Percentiles rank a stretch among this genome's conserved stretches.
Evolutionary conservation across 352 stramenopile species (phyloP).

Genomic region (Phytophthora sp.): DNA sequence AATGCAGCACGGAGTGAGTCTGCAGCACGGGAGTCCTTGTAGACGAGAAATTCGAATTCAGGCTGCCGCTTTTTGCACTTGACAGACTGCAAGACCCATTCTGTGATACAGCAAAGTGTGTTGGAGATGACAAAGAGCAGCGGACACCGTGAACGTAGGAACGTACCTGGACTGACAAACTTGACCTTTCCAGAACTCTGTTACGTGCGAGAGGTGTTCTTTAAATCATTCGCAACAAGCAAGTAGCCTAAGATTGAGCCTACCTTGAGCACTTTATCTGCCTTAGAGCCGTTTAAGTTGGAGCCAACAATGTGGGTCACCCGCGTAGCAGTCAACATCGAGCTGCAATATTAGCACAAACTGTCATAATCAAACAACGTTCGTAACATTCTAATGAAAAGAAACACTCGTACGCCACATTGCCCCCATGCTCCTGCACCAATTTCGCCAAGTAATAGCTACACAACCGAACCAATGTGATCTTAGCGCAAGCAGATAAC

Average conservation of each 20-base stretch:
- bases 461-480: slow-evolving; percentile 1
- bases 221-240: slow-evolving; percentile 2
- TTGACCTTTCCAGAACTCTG: slow-evolving; percentile 67
- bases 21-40: slow-evolving; percentile 53
- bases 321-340: slow-evolving; percentile 46
- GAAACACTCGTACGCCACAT: slow-evolving; percentile 56
- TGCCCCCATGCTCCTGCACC: slow-evolving; percentile 76
- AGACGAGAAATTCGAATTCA: slow-evolving; percentile 78
- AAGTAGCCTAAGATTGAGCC: not conserved
- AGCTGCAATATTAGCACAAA: slow-evolving; percentile 32
- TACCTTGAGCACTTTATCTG: slow-evolving; percentile 77
- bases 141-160: not conserved
- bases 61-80: slow-evolving; percentile 64
- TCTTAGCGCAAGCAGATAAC: not conserved
- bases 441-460: slow-evolving; percentile 88
- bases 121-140: not conserved
- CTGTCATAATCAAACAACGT: slow-evolving; percentile 2
- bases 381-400: slow-evolving; percentile 4
- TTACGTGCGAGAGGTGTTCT: not conserved
- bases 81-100: slow-evolving; percentile 84
- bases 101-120: slow-evolving; percentile 27
- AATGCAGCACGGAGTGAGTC: slow-evolving; percentile 29
- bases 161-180: slow-evolving; percentile 67
- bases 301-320: slow-evolving; percentile 84
- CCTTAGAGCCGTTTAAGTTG: slow-evolving; percentile 80